Evolutionary conservation across 148 eudicot species (phyloP), one percentile per base, ranked within the genome.

Genomic region (Chenopodium album): DNA sequence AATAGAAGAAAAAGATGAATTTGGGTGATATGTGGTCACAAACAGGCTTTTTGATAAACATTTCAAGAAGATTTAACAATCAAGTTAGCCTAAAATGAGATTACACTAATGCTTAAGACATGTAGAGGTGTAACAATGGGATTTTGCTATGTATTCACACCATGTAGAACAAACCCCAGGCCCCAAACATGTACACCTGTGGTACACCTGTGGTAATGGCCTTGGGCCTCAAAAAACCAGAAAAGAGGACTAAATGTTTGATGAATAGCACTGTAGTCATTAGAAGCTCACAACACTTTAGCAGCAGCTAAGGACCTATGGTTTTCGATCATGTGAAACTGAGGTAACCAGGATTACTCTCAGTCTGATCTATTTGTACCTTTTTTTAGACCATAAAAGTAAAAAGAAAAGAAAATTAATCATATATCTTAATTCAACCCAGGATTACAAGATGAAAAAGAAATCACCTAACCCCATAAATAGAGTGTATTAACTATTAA

Each of bases 401-500:
- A 22, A 77, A 28, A 77, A 4, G 32, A 69, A 78, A 29, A 2
- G 17, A 79, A 70, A 22, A 20, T 79, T 4, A 79, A 48, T 62
- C 16, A 29, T 46, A 2, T 5, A 32, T 47, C 72, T 22, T 67
- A 23, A n/a, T 78, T 71, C 20, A 44, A 50, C 14, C 7, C 44
- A 63, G 60, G 70, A 79, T 32, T 31, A 69, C 75, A 69, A 32
- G 75, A 79, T 20, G 28, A 47, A 34, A 4, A 76, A 10, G 28
- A 62, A 23, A 68, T 48, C 62, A 48, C 74, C 81, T 67, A 67
- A 52, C 20, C n/a, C 2, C 54, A 44, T 82, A 20, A 3, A 71
- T 19, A 41, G 72, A 3, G 1, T 11, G 22, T 22, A 75, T 66
- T 34, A 34, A 34, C 34, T 32, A 32, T 32, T 84, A 94, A 78